Evolutionary conservation across 257 asterid species (phyloP), one percentile per base, ranked within the genome.

Genomic region (Plantago ovata): DNA sequence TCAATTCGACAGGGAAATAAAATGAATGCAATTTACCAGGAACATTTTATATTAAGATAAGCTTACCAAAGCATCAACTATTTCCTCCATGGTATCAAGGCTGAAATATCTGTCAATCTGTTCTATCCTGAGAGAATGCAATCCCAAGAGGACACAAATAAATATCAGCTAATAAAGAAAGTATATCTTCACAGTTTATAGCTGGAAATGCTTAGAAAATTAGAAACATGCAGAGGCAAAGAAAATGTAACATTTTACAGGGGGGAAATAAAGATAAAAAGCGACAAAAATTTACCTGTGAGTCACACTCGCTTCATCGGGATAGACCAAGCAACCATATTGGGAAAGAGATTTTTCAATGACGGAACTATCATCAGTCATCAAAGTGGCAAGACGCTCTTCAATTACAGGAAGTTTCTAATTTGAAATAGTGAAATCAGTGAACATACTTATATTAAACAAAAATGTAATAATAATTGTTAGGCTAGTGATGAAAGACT

Each of bases 341-440:
- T 89, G 96, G 20, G 91, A 77, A 61, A 89, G 91, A 60, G 96
- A 89, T 73, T 64, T 84, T 75, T 86, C 96, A 63, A 93, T 90
- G 73, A 81, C 86, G 10, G 87, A n/a, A n/a, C n/a, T n/a, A n/a
- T n/a, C n/a, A n/a, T n/a, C 97, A 10, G 99, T 93, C 67, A 72
- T 72, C 79, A 93, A 81, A 79, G 66, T 77, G 66, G 94, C 96
- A 50, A 93, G 83, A 22, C n/a, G 95, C 60, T 89, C 97, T 78
- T 93, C 99, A 58, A 84, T 79, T 92, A 73, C 81, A 58, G 92
- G 89, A 84, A 93, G 97, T 63, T 87, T 93, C 97, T 93, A 91
- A 63, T 15, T 22, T 36, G 56, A 63, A 48, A 50, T 50, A 58
- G 63, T 38, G 33, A 43, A 52, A 64, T 56, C 48, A 50, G 61